phyloP scores from a whole-genome alignment of 345 rosid genomes.

The Camelina neglecta region DNA sequence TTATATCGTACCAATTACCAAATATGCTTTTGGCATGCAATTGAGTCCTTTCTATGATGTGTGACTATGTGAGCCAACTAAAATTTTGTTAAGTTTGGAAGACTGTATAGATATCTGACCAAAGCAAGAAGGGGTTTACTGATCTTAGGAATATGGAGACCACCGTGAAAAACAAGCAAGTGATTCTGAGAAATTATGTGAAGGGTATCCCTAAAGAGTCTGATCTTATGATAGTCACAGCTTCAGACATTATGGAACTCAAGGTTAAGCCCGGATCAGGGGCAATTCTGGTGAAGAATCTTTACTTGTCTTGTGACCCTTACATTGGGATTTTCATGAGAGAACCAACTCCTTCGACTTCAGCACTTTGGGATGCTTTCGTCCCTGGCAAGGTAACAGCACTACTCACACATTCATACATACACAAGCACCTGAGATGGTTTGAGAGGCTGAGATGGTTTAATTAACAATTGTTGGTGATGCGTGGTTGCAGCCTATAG shows the following conservation, averaged over 20 bases:
- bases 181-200: slow-evolving; percentile 35
- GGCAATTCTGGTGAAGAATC: slow-evolving; percentile 50
- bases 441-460: neutral
- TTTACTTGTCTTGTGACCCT: slow-evolving; percentile 59
- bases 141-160: slow-evolving; percentile 15
- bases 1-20: neutral
- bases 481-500: slow-evolving; percentile 48
- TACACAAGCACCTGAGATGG: neutral
- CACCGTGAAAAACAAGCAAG: slow-evolving; percentile 47
- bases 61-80: neutral
- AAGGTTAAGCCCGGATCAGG: slow-evolving; percentile 37
- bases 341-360: slow-evolving; percentile 27
- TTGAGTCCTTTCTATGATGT: neutral
- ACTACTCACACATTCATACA: neutral
- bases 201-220: slow-evolving; percentile 44
- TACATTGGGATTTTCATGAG: slow-evolving; percentile 51
- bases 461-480: neutral
- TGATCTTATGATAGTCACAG: slow-evolving; percentile 35
- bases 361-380: slow-evolving; percentile 28
- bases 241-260: slow-evolving; percentile 6
- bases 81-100: neutral
- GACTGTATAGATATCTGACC: neutral
- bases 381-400: slow-evolving; percentile 41
- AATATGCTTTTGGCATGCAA: neutral
- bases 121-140: slow-evolving; percentile 3